A percentile compares a stretch with the other conserved stretches of the same genome.
Evolutionary conservation across 495 filamentous ascomycete genomes (phyloP).

Genomic region (Glutinoglossum americanum): DNA sequence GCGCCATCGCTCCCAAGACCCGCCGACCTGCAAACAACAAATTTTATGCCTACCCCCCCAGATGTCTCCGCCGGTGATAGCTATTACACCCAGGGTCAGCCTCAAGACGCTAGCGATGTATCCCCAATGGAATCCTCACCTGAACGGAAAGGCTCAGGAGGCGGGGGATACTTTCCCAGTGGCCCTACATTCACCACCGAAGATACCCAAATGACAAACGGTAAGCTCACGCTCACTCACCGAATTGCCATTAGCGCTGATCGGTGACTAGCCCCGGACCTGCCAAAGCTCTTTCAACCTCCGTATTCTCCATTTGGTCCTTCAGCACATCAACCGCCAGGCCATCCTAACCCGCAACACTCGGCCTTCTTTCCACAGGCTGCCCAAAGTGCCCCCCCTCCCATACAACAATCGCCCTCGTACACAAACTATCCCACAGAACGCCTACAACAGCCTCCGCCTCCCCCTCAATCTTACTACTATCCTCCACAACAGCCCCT

Average conservation of each 20-base stretch:
- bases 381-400: constrained; percentile 17
- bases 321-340: constrained; percentile 11
- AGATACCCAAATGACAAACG: not conserved
- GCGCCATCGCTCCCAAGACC: constrained; percentile 20
- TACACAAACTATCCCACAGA: too few species aligned
- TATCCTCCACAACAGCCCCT: constrained; percentile 8
- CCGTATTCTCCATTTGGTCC: constrained; percentile 5
- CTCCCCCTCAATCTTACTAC: constrained; percentile 10
- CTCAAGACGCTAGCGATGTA: not conserved
- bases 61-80: constrained; percentile 10
- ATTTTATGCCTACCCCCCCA: constrained; percentile 5
- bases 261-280: not conserved
- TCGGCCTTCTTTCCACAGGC: constrained; percentile 10
- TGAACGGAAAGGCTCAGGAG: constrained; percentile 19
- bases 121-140: constrained; percentile 18
- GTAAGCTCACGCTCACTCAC: not conserved
- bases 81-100: not conserved
- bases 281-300: constrained; percentile 9
- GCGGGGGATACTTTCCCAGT: constrained; percentile 30
- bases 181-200: constrained; percentile 11
- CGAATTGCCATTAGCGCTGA: not conserved
- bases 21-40: constrained; percentile 6
- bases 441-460: constrained; percentile 6
- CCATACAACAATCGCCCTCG: constrained; percentile 2
- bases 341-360: constrained; percentile 5